Base-by-base conservation (phyloP, 2,329 filamentous ascomycete species). In the Colletotrichum sp. region DNA sequence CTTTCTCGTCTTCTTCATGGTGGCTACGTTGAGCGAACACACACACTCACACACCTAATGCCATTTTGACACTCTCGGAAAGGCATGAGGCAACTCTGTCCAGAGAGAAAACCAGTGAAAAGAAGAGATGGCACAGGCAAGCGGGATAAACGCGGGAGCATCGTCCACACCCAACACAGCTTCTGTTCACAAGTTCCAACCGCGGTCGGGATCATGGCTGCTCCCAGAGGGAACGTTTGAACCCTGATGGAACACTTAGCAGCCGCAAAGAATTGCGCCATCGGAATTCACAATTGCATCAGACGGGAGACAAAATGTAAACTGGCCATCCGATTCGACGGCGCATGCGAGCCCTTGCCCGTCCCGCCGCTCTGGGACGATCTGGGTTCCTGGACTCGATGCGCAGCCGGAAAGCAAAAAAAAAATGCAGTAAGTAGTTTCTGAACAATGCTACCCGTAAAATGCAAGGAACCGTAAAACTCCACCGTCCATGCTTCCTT, bases 261-360 rank as follows among this genome's bases (percentile, higher is more conserved):
- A 24, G 57, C 30, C 6, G 26, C 24, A 13, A 24, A 28, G 44
- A 57, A 67, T 67, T 72, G 68, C 72, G 72, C 72, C 68, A 67
- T 75, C 69, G 72, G 72, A 36, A 44, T 67, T 57, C 65, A 18
- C 52, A 65, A 74, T 74, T 74, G 71, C 71, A 74, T 65, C 71
- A 74, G 48, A 39, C 34, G 13, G 15, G 9, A 18, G 12, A n/a
- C 9, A 22, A 10, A 28, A 16, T 16, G 8, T n/a, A 52, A 68
- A 60, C 28, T 28, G 15, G 26, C 22, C 12, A n/a, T 28, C 55
- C 24, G 28, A 24, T 39, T 15, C 24, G 36, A 32, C 57, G 36
- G 18, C 12, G 44, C 22, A 12, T 52, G 7, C 12, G 13, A 55
- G 36, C 30, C 8, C 13, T 24, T 32, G 32, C 52, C 34, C 28